A percentile compares a stretch with the other conserved stretches of the same genome.
These are phyloP conservation scores for Rosa hybrid DNA, from an alignment of 331 rosid genomes.

Conservation along the genomic window DNA sequence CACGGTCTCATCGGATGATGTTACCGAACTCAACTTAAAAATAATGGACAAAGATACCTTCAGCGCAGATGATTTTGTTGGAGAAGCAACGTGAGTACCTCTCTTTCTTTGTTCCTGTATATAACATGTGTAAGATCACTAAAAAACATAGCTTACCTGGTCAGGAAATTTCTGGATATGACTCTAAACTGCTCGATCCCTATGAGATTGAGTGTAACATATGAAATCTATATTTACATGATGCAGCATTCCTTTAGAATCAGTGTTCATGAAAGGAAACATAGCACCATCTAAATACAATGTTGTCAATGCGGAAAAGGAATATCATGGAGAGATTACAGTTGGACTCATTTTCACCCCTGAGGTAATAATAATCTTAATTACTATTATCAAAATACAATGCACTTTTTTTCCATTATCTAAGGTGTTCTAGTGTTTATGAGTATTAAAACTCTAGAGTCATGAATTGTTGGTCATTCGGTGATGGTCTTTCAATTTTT, in stretches of 20 bases:
- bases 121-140: not conserved
- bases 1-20: conserved; percentile 49
- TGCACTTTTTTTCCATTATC: not conserved
- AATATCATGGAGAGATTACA: conserved; percentile 54
- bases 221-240: not conserved
- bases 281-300: conserved; percentile 51
- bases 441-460: not conserved
- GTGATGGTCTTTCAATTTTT: not conserved
- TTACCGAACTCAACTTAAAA: conserved; percentile 55
- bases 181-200: no score
- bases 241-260: conserved; percentile 57
- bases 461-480: not conserved
- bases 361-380: conserved; percentile 38
- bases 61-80: conserved; percentile 55
- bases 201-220: not conserved
- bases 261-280: conserved; percentile 50
- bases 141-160: not conserved
- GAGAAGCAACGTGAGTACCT: conserved; percentile 58
- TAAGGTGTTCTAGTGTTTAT: not conserved
- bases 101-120: not conserved
- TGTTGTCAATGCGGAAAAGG: conserved; percentile 54
- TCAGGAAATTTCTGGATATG: not conserved
- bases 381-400: not conserved
- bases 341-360: conserved; percentile 52
- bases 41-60: conserved; percentile 66